A percentile compares a stretch with the other conserved stretches of the same genome.
phyloP scores from a whole-genome alignment of 2,329 filamentous ascomycete species.

The Rutstroemia sp. region DNA sequence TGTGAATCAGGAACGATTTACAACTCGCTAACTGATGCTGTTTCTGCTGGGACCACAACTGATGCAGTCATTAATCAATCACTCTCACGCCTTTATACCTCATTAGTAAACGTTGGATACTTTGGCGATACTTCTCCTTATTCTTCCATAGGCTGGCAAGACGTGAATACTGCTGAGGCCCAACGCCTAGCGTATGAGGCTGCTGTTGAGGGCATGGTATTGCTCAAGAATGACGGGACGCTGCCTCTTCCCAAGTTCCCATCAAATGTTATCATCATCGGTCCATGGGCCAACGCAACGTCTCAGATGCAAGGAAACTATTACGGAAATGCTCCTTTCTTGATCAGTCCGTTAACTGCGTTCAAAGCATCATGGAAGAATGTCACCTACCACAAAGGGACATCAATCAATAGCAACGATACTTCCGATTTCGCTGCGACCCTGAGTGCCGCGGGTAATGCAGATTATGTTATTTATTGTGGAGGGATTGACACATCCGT shows the following conservation, averaged over 20 bases:
- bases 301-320: slow-evolving; percentile 24
- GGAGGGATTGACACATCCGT: slow-evolving; percentile 47
- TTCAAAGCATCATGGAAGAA: slow-evolving; percentile 25
- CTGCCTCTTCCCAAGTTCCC: slow-evolving; percentile 19
- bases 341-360: slow-evolving; percentile 35
- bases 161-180: slow-evolving; percentile 16
- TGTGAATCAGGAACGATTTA: slow-evolving; percentile 16
- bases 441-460: slow-evolving; percentile 8
- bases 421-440: not conserved
- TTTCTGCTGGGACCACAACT: slow-evolving; percentile 33
- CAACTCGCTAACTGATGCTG: slow-evolving; percentile 7
- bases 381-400: slow-evolving; percentile 31
- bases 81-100: slow-evolving; percentile 44
- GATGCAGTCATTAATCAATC: slow-evolving; percentile 41
- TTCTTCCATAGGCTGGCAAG: slow-evolving; percentile 41
- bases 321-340: slow-evolving; percentile 17
- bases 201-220: slow-evolving; percentile 20
- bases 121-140: slow-evolving; percentile 41
- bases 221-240: slow-evolving; percentile 23
- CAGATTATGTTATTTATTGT: slow-evolving; percentile 46
- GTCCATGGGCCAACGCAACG: slow-evolving; percentile 19
- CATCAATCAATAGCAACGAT: slow-evolving; percentile 5
- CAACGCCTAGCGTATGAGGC: slow-evolving; percentile 18
- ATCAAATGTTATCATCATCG: slow-evolving; percentile 18
- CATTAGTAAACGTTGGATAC: slow-evolving; percentile 48